Evolutionary conservation across 257 asterid genomes (phyloP), one percentile per base, ranked within the genome.

Genomic region (Ajuga chamaepitys): DNA sequence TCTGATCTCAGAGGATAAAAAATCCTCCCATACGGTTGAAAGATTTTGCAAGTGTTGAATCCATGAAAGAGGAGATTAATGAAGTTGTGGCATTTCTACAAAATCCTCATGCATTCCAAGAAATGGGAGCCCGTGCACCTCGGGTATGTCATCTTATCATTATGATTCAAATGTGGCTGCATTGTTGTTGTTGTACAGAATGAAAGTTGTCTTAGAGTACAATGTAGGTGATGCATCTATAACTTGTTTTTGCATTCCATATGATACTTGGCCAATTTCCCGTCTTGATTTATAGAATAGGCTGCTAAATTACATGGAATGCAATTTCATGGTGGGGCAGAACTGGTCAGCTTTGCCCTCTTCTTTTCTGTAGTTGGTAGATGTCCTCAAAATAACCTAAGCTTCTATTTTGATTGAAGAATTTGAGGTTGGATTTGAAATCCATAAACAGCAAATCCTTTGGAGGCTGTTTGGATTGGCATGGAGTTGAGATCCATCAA

Each of bases 121-220:
- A 90, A 73, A 90, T 90, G 96, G 99, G 99, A 80, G 99, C 99
- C 79, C 93, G 97, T 78, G 95, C 99, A 64, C 99, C 99, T 18
- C 84, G 94, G 96, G 99, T 93, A 86, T 80, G 90, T 65, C 45
- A 28, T 30, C 68, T 68, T 52, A 41, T 64, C 44, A 47, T 30
- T 64, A 21, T 34, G 66, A 53, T 51, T 32, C 34, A 45, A 51
- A 53, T 58, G 47, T 65, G 59, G 42, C 7, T 46, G 32, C 21
- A 51, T 20, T 70, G 45, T 67, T 67, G 65, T 64, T 40, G 14
- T 18, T 22, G 69, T 22, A 34, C 35, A 41, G 20, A 58, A 47
- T 41, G 25, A 25, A 34, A 17, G 54, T n/a, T 46, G 20, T 53
- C 70, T 28, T 50, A 45, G 70, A 58, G 21, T 54, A 48, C 21